Percentiles rank a stretch among this genome's conserved stretches.
These are phyloP conservation scores for Gossypium mustelinum DNA, from an alignment of 345 rosid species.

Conservation along the genomic window DNA sequence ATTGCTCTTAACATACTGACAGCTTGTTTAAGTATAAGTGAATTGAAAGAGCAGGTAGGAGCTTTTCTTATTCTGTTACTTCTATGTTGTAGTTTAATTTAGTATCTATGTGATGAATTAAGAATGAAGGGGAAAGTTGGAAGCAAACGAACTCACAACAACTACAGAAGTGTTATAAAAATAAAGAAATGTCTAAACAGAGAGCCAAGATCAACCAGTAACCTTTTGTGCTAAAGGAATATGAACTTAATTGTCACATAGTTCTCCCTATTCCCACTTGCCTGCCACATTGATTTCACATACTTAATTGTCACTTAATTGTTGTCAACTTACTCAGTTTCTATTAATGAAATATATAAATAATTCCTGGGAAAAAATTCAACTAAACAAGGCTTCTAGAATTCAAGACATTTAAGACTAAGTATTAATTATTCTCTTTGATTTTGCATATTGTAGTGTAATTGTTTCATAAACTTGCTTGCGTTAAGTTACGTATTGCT, in stretches of 20 bases:
- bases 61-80: constrained; percentile 19
- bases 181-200: background rate
- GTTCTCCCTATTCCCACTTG: background rate
- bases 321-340: background rate
- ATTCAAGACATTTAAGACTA: background rate
- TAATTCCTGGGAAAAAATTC: background rate
- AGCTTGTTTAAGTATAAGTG: constrained; percentile 70
- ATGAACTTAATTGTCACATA: background rate
- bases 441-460: background rate
- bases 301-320: too few relatives aligned
- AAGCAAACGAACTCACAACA: background rate
- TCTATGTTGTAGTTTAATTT: background rate
- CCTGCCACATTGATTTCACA: background rate
- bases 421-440: constrained; percentile 1
- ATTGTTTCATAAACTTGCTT: background rate
- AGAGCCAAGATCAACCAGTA: background rate
- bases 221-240: background rate
- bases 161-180: background rate
- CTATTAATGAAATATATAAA: background rate
- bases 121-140: background rate
- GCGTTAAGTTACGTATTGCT: background rate
- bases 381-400: background rate
- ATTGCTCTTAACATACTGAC: constrained; percentile 72
- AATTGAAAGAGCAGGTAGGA: constrained; percentile 87
- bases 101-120: background rate